Evolutionary conservation across 108 stramenopile species (phyloP).

Genomic region (Asterionellopsis glacialis): DNA sequence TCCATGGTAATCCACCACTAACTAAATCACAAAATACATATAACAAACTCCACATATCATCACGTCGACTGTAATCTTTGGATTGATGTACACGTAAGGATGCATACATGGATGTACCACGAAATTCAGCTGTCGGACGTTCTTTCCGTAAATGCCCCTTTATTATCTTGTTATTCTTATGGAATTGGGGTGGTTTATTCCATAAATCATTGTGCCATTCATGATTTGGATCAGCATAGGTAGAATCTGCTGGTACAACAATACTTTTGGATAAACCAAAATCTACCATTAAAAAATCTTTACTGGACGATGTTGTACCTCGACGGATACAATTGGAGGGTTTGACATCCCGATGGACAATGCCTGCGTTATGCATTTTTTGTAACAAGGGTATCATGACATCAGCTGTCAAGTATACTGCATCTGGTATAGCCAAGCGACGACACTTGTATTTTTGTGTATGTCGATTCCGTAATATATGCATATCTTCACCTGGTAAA

Average conservation of each 20-base stretch:
- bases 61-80: conserved; percentile 71
- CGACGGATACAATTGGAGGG: conserved; percentile 70
- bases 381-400: conserved; percentile 73
- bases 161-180: conserved; percentile 2
- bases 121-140: conserved; percentile 72
- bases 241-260: conserved; percentile 64
- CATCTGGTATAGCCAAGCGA: conserved; percentile 56
- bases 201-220: conserved; percentile 52
- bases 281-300: conserved; percentile 66
- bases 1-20: conserved; percentile 83
- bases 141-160: conserved; percentile 53
- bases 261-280: conserved; percentile 83
- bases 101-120: conserved; percentile 85
- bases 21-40: conserved; percentile 89
- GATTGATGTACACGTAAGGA: conserved; percentile 75
- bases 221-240: conserved; percentile 47
- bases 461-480: conserved; percentile 35
- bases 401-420: conserved; percentile 72
- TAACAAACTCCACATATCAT: conserved; percentile 82
- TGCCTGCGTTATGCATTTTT: conserved; percentile 73
- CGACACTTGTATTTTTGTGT: conserved; percentile 37
- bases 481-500: conserved; percentile 80
- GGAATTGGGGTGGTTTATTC: conserved; percentile 30
- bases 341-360: conserved; percentile 86
- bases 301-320: conserved; percentile 3